These are phyloP conservation scores for Apocynum venetum DNA, from an alignment of 257 asterid genomes.

Conservation along the genomic window DNA sequence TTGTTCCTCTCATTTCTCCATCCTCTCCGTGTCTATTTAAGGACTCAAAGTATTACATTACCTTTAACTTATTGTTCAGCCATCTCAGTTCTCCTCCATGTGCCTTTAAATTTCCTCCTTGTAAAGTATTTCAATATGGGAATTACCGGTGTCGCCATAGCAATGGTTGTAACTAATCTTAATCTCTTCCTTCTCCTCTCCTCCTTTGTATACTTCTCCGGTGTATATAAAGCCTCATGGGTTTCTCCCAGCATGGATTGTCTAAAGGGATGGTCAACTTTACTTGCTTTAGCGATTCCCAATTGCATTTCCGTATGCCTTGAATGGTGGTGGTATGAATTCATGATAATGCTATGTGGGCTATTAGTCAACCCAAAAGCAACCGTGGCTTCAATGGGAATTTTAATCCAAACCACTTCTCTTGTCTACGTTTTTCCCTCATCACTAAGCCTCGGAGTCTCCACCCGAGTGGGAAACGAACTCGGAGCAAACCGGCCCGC, in stretches of 20 bases:
- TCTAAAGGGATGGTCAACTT: conserved; percentile 63
- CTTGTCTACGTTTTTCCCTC: conserved; percentile 88
- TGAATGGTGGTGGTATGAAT: conserved; percentile 99
- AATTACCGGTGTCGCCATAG: conserved; percentile 64
- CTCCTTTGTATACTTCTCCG: conserved; percentile 51
- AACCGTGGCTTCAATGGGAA: conserved; percentile 87
- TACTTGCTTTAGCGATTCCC: conserved; percentile 61
- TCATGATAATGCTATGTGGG: conserved; percentile 86
- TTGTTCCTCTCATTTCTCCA: conserved; percentile 77
- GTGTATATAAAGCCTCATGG: conserved; percentile 68
- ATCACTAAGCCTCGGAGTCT: conserved; percentile 71
- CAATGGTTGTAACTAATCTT: conserved; percentile 77
- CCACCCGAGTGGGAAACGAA: conserved; percentile 74
- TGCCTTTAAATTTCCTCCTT: conserved; percentile 62
- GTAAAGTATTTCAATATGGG: conserved; percentile 61
- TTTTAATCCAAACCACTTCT: conserved; percentile 78
- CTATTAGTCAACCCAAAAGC: conserved; percentile 62
- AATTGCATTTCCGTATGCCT: conserved; percentile 82
- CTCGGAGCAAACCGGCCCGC: conserved; percentile 72
- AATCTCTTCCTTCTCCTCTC: conserved; percentile 56
- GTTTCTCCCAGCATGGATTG: conserved; percentile 63
- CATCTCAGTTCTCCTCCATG: conserved; percentile 57
- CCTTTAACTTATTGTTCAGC: conserved; percentile 70
- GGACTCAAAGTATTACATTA: conserved; percentile 71
- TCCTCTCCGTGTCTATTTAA: conserved; percentile 65